Conservation (phyloP, 1,139 yeast genomes). For the Kodamaea sp. region DNA sequence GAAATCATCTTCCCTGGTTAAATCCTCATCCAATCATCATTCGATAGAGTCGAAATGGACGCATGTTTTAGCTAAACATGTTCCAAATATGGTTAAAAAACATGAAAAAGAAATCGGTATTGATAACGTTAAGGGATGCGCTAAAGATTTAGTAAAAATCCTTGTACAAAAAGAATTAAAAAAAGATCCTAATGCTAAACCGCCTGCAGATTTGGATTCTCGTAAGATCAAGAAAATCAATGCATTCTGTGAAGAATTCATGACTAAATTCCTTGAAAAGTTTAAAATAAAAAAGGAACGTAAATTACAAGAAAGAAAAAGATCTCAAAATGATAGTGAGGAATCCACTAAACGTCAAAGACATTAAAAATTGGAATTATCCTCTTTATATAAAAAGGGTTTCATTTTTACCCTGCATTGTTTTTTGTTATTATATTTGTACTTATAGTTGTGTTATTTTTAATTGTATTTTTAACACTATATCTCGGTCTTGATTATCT, state of each 20-base stretch:
- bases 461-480: too few relatives aligned
- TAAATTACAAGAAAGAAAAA: constrained; percentile 20
- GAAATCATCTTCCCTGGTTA: not conserved
- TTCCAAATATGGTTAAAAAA: constrained; percentile 75
- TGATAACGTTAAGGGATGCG: constrained; percentile 71
- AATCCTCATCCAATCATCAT: constrained; percentile 1
- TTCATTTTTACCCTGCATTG: too few relatives aligned
- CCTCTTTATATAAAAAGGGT: too few relatives aligned
- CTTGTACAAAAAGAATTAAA: constrained; percentile 64
- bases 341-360: not conserved
- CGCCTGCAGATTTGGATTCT: constrained; percentile 57
- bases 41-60: constrained; percentile 50
- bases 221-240: constrained; percentile 70
- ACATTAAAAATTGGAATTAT: not conserved
- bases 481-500: too few relatives aligned
- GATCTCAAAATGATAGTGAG: constrained; percentile 5
- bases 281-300: constrained; percentile 39
- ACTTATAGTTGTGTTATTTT: too few relatives aligned
- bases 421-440: too few relatives aligned
- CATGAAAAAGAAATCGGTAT: constrained; percentile 66
- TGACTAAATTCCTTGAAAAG: constrained; percentile 69
- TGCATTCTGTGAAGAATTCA: constrained; percentile 58
- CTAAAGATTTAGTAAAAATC: constrained; percentile 67
- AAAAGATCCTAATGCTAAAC: constrained; percentile 33
- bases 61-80: constrained; percentile 62